A percentile compares a stretch with the other conserved stretches of the same genome.
These are phyloP conservation scores for Albizia julibrissin DNA, from an alignment of 306 rosid genomes.

Conservation along the genomic window DNA sequence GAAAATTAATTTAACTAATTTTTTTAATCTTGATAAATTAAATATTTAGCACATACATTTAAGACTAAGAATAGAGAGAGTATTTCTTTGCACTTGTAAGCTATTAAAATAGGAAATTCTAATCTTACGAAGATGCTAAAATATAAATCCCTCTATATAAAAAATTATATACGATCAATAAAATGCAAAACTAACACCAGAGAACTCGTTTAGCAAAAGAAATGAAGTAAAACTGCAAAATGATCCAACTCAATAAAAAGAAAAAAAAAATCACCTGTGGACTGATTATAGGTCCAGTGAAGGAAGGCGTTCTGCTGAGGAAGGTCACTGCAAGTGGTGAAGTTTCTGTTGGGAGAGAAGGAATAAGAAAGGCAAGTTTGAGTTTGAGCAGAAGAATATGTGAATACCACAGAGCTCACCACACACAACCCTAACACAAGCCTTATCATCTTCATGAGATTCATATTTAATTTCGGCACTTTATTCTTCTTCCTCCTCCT, in stretches of 20 bases:
- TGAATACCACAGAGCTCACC: slow-evolving; percentile 29
- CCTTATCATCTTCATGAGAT: slow-evolving; percentile 18
- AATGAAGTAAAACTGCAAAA: not conserved
- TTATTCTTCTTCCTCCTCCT: not conserved
- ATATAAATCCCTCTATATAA: not conserved
- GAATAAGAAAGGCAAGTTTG: slow-evolving; percentile 50
- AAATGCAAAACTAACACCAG: not conserved
- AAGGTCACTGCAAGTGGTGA: slow-evolving; percentile 47
- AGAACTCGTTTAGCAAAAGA: not conserved
- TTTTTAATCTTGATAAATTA: too few species aligned
- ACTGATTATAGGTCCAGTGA: slow-evolving; percentile 54
- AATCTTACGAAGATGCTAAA: not conserved
- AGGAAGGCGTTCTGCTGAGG: slow-evolving; percentile 59
- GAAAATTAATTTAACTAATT: too few species aligned
- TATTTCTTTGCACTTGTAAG: too few species aligned
- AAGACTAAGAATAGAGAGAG: too few species aligned
- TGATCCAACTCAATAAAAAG: not conserved
- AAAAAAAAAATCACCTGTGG: not conserved
- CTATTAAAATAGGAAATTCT: not conserved
- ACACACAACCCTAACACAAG: slow-evolving; percentile 34
- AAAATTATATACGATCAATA: too few species aligned
- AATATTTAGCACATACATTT: too few species aligned
- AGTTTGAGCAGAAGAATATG: slow-evolving; percentile 46
- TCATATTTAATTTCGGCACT: slow-evolving; percentile 23
- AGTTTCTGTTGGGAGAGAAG: slow-evolving; percentile 44